Conservation (phyloP, 164 flowering plant species). For the Hamamelis virginiana region DNA sequence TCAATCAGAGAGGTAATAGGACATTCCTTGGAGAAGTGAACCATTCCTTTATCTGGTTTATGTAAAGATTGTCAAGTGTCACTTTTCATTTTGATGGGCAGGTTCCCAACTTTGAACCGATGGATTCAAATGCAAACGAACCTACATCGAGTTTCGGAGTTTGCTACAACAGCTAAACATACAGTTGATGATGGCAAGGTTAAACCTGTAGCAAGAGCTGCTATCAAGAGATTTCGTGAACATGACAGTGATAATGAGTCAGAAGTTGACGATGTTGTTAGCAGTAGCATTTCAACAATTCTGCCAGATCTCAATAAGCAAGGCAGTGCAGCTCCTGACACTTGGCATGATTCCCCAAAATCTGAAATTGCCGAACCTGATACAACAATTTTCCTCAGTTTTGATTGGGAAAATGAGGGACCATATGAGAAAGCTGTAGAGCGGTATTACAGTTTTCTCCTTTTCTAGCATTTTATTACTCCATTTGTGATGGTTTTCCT, state of each 20-base stretch:
- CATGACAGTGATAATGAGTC: conserved; percentile 82
- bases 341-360: conserved; percentile 40
- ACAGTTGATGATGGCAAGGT: conserved; percentile 31
- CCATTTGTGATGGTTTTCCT: neutral
- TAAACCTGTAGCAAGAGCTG: conserved; percentile 40
- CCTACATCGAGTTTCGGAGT: conserved; percentile 89
- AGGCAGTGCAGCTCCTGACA: conserved; percentile 31
- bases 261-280: conserved; percentile 68
- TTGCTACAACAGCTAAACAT: conserved; percentile 55
- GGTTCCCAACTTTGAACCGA: conserved; percentile 94
- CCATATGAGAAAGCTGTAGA: conserved; percentile 95
- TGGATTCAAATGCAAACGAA: conserved; percentile 99
- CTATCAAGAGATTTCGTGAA: conserved; percentile 72
- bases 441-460: conserved; percentile 39
- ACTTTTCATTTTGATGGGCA: conserved; percentile 30
- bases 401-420: conserved; percentile 95
- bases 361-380: conserved; percentile 46
- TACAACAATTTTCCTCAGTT: conserved; percentile 61
- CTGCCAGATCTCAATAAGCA: conserved; percentile 39
- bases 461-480: neutral
- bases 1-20: conserved; percentile 84
- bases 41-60: neutral
- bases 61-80: neutral
- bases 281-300: conserved; percentile 33
- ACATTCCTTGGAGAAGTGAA: neutral